Percentiles rank a stretch among this genome's conserved stretches.
Evolutionary conservation across 345 rosid genomes (phyloP).

Genomic region (Populus deltoides): DNA sequence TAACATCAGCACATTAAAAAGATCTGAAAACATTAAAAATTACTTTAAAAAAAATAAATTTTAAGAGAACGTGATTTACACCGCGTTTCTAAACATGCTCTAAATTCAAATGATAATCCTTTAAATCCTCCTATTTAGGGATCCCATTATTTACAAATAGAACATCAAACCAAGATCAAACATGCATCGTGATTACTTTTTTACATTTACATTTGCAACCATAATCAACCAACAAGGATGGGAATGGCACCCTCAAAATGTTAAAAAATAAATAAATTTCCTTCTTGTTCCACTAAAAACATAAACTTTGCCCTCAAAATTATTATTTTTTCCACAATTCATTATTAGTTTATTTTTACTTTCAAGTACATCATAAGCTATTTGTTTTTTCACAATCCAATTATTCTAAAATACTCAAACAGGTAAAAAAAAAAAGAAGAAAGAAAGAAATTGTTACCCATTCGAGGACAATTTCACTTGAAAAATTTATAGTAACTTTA

Average conservation of each 20-base stretch:
- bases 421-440: neutral
- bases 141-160: constrained; percentile 55
- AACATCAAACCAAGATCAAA: neutral
- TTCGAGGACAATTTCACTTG: constrained; percentile 67
- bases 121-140: constrained; percentile 83
- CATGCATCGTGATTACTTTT: neutral
- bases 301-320: neutral
- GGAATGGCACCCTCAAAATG: neutral
- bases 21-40: no score
- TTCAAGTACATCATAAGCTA: neutral
- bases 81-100: no score
- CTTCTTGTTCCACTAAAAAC: neutral
- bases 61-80: no score
- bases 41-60: no score
- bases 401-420: neutral
- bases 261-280: neutral
- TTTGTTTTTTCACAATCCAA: neutral
- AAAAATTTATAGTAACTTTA: constrained; percentile 58
- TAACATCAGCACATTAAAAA: no score
- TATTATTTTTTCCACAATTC: neutral
- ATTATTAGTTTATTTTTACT: neutral
- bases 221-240: neutral
- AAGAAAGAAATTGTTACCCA: constrained; percentile 52
- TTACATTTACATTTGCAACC: neutral
- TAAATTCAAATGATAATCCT: constrained; percentile 68